These are phyloP conservation scores for Claviceps africana DNA, from an alignment of 2,329 filamentous ascomycete genomes.

Conservation along the genomic window DNA sequence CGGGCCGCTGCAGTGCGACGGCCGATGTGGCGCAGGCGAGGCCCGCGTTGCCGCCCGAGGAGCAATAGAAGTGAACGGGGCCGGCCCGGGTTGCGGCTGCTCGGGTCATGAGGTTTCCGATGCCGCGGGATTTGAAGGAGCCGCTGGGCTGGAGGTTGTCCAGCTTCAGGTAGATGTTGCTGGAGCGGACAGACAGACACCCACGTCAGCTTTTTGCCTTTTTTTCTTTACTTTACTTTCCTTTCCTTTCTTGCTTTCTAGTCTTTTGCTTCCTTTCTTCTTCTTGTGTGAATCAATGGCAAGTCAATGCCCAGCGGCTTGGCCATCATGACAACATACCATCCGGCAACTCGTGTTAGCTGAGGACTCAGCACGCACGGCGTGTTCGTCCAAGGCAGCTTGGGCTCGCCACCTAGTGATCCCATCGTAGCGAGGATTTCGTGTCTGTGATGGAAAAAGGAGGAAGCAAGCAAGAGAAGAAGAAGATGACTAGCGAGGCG, in stretches of 20 bases:
- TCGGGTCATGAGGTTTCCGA: constrained; percentile 53
- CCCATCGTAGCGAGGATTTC: constrained; percentile 20
- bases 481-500: not conserved
- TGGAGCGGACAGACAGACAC: constrained; percentile 9
- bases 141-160: constrained; percentile 74
- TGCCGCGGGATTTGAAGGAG: constrained; percentile 72
- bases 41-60: constrained; percentile 72
- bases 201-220: not conserved
- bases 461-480: not conserved
- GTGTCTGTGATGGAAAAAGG: not conserved
- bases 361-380: constrained; percentile 53
- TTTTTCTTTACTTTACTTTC: too few species aligned
- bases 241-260: too few species aligned
- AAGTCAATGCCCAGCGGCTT: too few species aligned
- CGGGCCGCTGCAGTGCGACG: constrained; percentile 44
- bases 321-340: constrained; percentile 35
- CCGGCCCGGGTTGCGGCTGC: constrained; percentile 19
- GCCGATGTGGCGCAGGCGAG: constrained; percentile 68
- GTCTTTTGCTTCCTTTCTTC: too few species aligned
- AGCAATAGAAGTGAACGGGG: constrained; percentile 59
- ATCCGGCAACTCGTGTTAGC: constrained; percentile 57
- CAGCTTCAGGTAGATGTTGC: constrained; percentile 73
- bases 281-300: not conserved
- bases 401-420: constrained; percentile 23
- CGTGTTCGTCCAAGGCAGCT: constrained; percentile 54